Evolutionary conservation across 2,329 filamentous ascomycete species (phyloP), one percentile per base, ranked within the genome.

Genomic region (Cercospora berteroae): DNA sequence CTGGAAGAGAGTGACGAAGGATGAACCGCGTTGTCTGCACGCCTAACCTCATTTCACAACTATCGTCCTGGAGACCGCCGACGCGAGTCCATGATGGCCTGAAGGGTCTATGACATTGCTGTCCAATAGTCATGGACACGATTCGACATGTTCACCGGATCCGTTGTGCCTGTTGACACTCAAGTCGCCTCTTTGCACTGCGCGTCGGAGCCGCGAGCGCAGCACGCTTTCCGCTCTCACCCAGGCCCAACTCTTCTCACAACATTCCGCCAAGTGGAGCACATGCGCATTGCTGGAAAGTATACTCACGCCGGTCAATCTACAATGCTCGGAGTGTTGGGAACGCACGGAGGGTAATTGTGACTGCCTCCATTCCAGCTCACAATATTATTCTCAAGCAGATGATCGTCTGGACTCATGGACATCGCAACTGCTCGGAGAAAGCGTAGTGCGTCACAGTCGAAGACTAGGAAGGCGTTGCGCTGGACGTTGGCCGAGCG

Each of bases 1-100:
- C 31, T 76, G 10, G 20, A 39, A 6, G 39, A n/a, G 25, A 29
- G 20, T 36, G 63, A 65, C 36, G 63, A 23, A 25, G 63, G 42
- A 25, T 65, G 63, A 65, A 39, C 16, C 36, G 63, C 33, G n/a
- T 36, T 10, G 5, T 58, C 31, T 31, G 23, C 18, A 27, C 25
- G 27, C 36, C 27, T 10, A n/a, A 58, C 9, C n/a, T 29, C 48
- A 16, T 29, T 1, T 58, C 12, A 33, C 48, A 13, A 58, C 3
- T 31, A 2, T 4, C 59, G 31, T 29, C 12, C 29, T 27, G 57
- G 36, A 31, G 7, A 6, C 6, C 20, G 20, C 23, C 20, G 10
- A 12, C 12, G 27, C 18, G 20, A 23, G 20, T 7, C 12, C 3
- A 7, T 55, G 48, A 27, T n/a, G 20, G 10, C 23, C 16, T 27